These are phyloP conservation scores for Trametes elegans DNA, from an alignment of 768 basidiomycete genomes.

Conservation along the genomic window DNA sequence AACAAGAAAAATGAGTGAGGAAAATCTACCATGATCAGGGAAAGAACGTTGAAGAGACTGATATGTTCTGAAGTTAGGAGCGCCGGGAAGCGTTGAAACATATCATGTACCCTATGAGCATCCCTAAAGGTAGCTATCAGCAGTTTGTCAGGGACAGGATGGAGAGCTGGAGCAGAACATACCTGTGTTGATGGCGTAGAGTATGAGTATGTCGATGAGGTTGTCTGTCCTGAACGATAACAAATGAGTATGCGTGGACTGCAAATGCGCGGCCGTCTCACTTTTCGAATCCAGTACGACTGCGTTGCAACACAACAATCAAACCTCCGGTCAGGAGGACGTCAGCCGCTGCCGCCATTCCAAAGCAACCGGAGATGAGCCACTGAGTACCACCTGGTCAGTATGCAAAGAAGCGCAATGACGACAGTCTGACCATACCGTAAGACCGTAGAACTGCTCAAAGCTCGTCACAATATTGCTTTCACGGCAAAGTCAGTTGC, in stretches of 20 bases:
- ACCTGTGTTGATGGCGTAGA: not conserved
- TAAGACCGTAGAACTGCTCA: too few relatives aligned
- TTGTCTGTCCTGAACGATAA: not conserved
- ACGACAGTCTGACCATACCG: too few relatives aligned
- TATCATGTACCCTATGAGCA: not conserved
- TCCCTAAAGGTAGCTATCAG: not conserved
- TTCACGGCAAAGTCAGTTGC: too few relatives aligned
- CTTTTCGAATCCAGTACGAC: not conserved
- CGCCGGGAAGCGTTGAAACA: too few relatives aligned
- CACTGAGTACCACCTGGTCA: too few relatives aligned
- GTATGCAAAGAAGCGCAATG: too few relatives aligned
- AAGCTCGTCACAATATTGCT: too few relatives aligned
- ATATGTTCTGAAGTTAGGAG: too few relatives aligned
- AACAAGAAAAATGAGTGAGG: too few relatives aligned
- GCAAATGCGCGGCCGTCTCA: too few relatives aligned
- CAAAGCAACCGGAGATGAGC: not conserved
- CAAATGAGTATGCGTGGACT: conserved; percentile 8
- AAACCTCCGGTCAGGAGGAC: not conserved
- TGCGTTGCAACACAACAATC: not conserved
- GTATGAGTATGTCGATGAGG: not conserved
- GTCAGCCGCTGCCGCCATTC: not conserved
- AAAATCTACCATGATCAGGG: too few relatives aligned
- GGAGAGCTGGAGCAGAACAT: not conserved
- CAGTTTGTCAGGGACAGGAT: not conserved
- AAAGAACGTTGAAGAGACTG: too few relatives aligned